phyloP scores from a whole-genome alignment of 768 basidiomycete species.

The Hericium rajendrae region DNA sequence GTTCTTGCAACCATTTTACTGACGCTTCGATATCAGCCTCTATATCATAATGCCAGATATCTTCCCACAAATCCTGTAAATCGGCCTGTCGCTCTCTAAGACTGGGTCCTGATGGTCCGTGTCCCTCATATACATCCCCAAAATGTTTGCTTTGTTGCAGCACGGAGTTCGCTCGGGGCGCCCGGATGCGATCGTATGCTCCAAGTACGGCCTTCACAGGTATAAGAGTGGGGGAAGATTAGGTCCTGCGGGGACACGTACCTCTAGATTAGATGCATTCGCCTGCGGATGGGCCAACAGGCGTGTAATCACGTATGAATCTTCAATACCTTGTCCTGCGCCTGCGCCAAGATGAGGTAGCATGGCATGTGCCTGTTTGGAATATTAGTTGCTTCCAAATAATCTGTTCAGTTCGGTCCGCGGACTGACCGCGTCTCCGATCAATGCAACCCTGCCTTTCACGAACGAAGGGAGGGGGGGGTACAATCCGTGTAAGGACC shows the following conservation, averaged over 20 bases:
- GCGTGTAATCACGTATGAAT: slow-evolving; percentile 36
- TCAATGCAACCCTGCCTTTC: slow-evolving; percentile 35
- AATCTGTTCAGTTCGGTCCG: background rate
- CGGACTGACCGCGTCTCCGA: slow-evolving; percentile 36
- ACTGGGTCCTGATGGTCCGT: slow-evolving; percentile 22
- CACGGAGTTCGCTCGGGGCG: slow-evolving; percentile 41
- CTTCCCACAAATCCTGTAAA: slow-evolving; percentile 32
- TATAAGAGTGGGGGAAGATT: background rate
- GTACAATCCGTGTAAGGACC: slow-evolving; percentile 40
- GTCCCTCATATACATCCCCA: slow-evolving; percentile 36
- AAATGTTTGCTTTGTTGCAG: slow-evolving; percentile 29
- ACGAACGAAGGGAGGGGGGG: slow-evolving; percentile 37
- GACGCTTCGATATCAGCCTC: background rate
- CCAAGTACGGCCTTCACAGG: slow-evolving; percentile 32
- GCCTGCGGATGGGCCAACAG: slow-evolving; percentile 36
- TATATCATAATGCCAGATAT: slow-evolving; percentile 39
- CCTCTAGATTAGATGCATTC: slow-evolving; percentile 30
- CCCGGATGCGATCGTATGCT: slow-evolving; percentile 36
- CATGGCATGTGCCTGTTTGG: slow-evolving; percentile 42
- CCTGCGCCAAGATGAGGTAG: slow-evolving; percentile 49
- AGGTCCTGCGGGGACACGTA: slow-evolving; percentile 12
- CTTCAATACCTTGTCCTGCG: slow-evolving; percentile 52
- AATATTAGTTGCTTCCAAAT: background rate
- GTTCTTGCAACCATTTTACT: background rate
- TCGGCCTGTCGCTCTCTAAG: slow-evolving; percentile 24